phyloP scores from a whole-genome alignment of 192 early-diverging fungal species.

The Umbelopsis vinacea region DNA sequence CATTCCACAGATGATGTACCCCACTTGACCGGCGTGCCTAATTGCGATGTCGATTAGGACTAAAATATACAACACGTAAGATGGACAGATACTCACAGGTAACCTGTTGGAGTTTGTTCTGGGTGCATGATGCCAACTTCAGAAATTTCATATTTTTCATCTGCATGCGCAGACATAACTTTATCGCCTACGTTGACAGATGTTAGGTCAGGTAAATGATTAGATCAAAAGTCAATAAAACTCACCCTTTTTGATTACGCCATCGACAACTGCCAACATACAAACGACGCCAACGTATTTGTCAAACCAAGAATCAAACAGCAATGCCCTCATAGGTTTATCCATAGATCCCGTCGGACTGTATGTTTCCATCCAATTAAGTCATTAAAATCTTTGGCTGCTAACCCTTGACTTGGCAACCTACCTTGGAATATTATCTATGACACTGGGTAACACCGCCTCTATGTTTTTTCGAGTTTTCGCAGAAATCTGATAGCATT shows the following conservation, averaged over 20 bases:
- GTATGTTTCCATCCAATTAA: neutral
- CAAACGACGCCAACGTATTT: conserved; percentile 97
- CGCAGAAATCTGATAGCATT: conserved; percentile 74
- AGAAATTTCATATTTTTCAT: conserved; percentile 82
- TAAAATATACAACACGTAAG: conserved; percentile 29
- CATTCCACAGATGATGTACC: conserved; percentile 92
- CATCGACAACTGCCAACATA: conserved; percentile 88
- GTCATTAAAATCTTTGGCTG: neutral
- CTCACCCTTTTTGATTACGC: conserved; percentile 71
- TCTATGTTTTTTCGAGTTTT: conserved; percentile 82
- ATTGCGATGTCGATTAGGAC: neutral
- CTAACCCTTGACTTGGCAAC: neutral
- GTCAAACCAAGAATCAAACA: conserved; percentile 99
- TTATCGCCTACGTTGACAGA: conserved; percentile 62
- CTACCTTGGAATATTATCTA: conserved; percentile 77
- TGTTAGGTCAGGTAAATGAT: neutral
- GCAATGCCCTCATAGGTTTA: conserved; percentile 80
- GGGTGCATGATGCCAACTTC: conserved; percentile 97
- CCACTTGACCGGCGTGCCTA: conserved; percentile 82
- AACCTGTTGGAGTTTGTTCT: conserved; percentile 71
- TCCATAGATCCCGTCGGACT: conserved; percentile 66
- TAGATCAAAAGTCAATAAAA: neutral
- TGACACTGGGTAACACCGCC: conserved; percentile 74
- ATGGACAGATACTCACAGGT: conserved; percentile 47
- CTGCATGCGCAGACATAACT: conserved; percentile 80